These are phyloP conservation scores for Lepiota brunneoincarnata DNA, from an alignment of 768 basidiomycete genomes.

Conservation along the genomic window DNA sequence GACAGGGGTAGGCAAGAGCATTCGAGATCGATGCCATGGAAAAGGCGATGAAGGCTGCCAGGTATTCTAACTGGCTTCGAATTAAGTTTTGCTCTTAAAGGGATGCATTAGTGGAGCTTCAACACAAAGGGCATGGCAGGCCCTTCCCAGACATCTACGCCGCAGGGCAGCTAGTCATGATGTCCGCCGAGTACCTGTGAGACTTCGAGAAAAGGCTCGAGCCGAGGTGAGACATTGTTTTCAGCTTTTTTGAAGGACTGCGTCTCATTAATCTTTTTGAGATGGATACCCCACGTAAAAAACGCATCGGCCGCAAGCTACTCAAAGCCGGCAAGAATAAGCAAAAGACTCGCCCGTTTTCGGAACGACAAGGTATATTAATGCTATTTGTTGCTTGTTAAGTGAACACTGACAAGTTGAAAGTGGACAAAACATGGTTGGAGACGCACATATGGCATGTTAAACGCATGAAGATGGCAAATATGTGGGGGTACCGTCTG, in stretches of 20 bases:
- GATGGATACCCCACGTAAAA: constrained; percentile 48
- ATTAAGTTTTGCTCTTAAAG: neutral
- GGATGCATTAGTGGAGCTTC: constrained; percentile 50
- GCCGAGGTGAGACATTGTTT: constrained; percentile 58
- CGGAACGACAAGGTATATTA: constrained; percentile 70
- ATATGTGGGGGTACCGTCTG: constrained; percentile 88
- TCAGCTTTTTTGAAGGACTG: neutral
- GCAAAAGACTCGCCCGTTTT: constrained; percentile 58
- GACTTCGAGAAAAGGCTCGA: constrained; percentile 77
- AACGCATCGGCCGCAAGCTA: constrained; percentile 38
- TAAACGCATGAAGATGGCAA: constrained; percentile 94
- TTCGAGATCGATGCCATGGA: constrained; percentile 94
- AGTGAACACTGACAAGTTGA: neutral
- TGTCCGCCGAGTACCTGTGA: constrained; percentile 83
- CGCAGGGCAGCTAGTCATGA: constrained; percentile 94
- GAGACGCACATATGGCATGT: constrained; percentile 98
- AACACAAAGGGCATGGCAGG: constrained; percentile 88
- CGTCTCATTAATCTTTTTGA: constrained; percentile 16
- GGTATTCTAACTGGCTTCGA: constrained; percentile 36
- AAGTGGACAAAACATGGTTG: constrained; percentile 89
- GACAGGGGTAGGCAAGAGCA: constrained; percentile 59
- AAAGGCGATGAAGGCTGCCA: constrained; percentile 75
- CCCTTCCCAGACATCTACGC: constrained; percentile 86
- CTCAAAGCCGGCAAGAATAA: constrained; percentile 66
- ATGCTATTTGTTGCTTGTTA: neutral